Base-by-base conservation (phyloP, 495 filamentous ascomycete genomes). In the Cryomyces minteri region DNA sequence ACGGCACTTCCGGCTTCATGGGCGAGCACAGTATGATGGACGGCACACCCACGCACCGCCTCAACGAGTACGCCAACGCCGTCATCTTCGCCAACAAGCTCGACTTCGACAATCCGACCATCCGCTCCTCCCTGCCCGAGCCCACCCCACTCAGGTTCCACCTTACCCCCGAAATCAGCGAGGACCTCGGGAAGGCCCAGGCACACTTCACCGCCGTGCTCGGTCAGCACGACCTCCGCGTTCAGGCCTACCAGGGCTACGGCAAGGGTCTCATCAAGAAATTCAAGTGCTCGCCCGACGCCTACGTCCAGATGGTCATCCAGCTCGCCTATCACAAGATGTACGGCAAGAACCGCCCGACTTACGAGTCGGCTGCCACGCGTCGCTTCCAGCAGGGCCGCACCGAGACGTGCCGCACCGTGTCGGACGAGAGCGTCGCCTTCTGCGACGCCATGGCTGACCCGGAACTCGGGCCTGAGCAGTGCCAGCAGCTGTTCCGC, bases 21-120 rank as follows among this genome's bases (percentile, higher is more conserved):
- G 92, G 92, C 57, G 92, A 99, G 70, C 92, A 99, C 70, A 87
- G 80, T 64, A 96, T 99, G 92, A 99, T 99, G 92, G 92, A 99
- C 61, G 92, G 92, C 46, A 99, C 88, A 30, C 86, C 92, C 2
- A 99, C 92, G 9, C 88, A 96, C 63, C 77, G 92, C 4, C 74
- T 99, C 31, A 96, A 93, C 62, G 90, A 99, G 71, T 84, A 83
- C 59, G 71, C 87, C 62, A 90, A 88, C 69, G 73, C 75, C 56
- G 67, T 85, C 54, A 94, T 95, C 62, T 86, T 88, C 66, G 76
- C 75, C 68, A 84, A 92, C 66, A 87, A 86, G 60, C 75, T 96
- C 49, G 83, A 94, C 61, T 80, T 94, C 55, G 79, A 77, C 40
- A 68, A 82, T 55, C 70, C 82, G 12, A 60, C 62, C 9, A 63